These are phyloP conservation scores for Pholiota conissans DNA, from an alignment of 768 basidiomycete species.

Conservation along the genomic window DNA sequence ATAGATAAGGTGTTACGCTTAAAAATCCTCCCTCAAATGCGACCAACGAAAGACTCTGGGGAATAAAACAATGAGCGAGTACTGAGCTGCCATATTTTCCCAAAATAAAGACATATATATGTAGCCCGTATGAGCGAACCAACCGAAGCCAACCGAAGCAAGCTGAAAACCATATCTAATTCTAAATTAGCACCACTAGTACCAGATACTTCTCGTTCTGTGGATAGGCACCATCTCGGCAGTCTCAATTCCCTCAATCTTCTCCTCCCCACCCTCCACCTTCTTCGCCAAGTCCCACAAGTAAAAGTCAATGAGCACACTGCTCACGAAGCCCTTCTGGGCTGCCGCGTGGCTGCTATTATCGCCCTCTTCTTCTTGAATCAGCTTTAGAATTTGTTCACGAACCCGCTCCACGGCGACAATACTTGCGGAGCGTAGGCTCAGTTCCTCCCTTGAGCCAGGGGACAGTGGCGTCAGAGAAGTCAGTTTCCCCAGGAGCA, in stretches of 20 bases:
- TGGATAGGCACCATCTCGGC: slow-evolving; percentile 67
- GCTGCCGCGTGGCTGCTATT: slow-evolving; percentile 19
- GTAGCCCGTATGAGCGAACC: no score
- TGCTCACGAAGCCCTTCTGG: slow-evolving; percentile 47
- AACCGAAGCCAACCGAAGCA: not conserved
- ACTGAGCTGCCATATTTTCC: no score
- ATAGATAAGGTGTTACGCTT: not conserved
- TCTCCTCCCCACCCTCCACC: slow-evolving; percentile 62
- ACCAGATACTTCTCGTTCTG: slow-evolving; percentile 85
- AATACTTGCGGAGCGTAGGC: slow-evolving; percentile 78
- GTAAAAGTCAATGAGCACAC: slow-evolving; percentile 89
- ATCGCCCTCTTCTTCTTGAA: slow-evolving; percentile 26
- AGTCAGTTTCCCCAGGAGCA: slow-evolving; percentile 52
- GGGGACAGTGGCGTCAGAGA: slow-evolving; percentile 43
- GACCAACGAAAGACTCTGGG: not conserved
- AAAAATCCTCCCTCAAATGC: not conserved
- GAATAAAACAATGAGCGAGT: no score
- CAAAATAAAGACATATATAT: slow-evolving; percentile 2
- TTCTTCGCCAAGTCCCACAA: slow-evolving; percentile 86
- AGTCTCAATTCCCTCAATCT: slow-evolving; percentile 57
- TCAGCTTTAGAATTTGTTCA: slow-evolving; percentile 51
- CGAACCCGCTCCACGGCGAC: slow-evolving; percentile 76
- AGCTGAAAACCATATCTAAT: not conserved
- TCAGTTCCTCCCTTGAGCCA: slow-evolving; percentile 72
- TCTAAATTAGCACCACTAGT: slow-evolving; percentile 71